Evolutionary conservation across 805 yeast genomes (phyloP), one percentile per base, ranked within the genome.

Genomic region (Peterozyma toletana): DNA sequence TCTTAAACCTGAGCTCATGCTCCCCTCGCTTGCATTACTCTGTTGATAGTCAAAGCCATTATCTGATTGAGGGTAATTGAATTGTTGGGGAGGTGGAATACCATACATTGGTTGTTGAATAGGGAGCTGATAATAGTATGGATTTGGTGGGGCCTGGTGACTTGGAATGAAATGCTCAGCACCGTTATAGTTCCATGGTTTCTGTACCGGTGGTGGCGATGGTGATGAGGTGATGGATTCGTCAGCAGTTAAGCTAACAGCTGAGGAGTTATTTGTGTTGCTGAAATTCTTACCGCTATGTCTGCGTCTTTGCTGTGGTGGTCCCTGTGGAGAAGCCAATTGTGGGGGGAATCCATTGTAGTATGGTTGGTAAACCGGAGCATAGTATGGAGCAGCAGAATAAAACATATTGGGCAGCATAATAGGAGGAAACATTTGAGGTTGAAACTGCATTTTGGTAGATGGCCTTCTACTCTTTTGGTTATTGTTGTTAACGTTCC

Each of bases 131-230:
- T 36, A 41, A 36, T 36, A 41, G 10, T 34, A 21, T 21, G 27
- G 27, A 21, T 21, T 21, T 21, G 27, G 27, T 5, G 27, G 27
- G 7, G 34, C 30, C 15, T 41, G 44, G 17, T 36, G 39, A 9
- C 34, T 14, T 30, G 44, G 44, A 18, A 36, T 35, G 27, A 36
- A 41, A 11, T 35, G 44, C 21, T 41, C 44, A 36, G 39, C 27
- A 30, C 27, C 15, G 27, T 37, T 37, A 13, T 31, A 36, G 21
- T 29, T 14, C 6, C 30, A 15, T 13, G 21, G 27, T 9, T 35
- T 35, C 21, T 13, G 34, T 11, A 31, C 3, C 9, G 36, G 30
- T 36, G 44, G 39, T 6, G 44, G 31, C n/a, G 44, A 39, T 30
- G 44, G 37, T 5, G 44, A 39, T 30, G 40, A 30, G 16, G 44